phyloP scores from a whole-genome alignment of 768 basidiomycete species.

The Boletus coccyginus region DNA sequence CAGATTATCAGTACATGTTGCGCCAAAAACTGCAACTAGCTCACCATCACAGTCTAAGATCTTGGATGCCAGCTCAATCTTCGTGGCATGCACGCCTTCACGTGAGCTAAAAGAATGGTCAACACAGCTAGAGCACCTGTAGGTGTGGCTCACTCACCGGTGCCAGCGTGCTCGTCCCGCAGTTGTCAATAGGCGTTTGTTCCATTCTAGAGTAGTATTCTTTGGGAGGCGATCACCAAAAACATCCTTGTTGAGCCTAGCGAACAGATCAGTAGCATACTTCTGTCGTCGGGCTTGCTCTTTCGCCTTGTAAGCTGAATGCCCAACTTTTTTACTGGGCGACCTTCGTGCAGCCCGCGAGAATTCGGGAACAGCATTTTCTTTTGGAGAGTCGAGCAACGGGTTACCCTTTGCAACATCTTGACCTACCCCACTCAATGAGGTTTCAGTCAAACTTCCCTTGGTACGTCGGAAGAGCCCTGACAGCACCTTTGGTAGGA shows the following conservation, averaged over 20 bases:
- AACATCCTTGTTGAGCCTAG: slow-evolving; percentile 54
- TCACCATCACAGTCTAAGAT: slow-evolving; percentile 75
- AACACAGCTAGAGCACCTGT: background rate
- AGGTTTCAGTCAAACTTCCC: background rate
- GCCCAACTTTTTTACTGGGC: slow-evolving; percentile 24
- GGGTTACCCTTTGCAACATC: slow-evolving; percentile 2
- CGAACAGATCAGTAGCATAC: slow-evolving; percentile 61
- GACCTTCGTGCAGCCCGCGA: slow-evolving; percentile 9
- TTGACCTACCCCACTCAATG: slow-evolving; percentile 3
- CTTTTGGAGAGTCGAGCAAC: slow-evolving; percentile 12
- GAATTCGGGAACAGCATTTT: background rate
- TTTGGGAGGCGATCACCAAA: slow-evolving; percentile 55
- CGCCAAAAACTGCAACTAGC: slow-evolving; percentile 4
- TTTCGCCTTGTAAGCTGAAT: slow-evolving; percentile 32
- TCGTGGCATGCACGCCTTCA: slow-evolving; percentile 55
- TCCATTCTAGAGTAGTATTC: slow-evolving; percentile 63
- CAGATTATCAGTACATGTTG: background rate
- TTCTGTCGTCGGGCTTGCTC: slow-evolving; percentile 44
- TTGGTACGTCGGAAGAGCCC: background rate
- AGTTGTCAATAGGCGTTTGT: slow-evolving; percentile 58
- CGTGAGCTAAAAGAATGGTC: slow-evolving; percentile 39
- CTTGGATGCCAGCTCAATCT: slow-evolving; percentile 81
- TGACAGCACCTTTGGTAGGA: slow-evolving; percentile 1
- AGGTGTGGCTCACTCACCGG: slow-evolving; percentile 36
- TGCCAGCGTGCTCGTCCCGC: slow-evolving; percentile 71